Evolutionary conservation across 2,329 filamentous ascomycete species (phyloP), one percentile per base, ranked within the genome.

Genomic region (Alternaria viburni): DNA sequence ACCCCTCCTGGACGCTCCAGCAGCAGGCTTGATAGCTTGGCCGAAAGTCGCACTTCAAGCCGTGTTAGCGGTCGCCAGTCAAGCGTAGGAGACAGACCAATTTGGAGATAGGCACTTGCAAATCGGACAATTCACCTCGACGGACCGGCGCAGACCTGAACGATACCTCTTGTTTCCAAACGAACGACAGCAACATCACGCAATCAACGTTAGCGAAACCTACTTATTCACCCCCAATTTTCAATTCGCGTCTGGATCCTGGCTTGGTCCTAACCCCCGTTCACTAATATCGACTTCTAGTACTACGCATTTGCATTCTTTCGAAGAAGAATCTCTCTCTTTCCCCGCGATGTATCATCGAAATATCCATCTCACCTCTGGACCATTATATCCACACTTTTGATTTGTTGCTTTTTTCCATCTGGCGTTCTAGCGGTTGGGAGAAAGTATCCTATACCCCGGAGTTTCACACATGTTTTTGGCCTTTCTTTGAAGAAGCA

Each of bases 381-480:
- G 50, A 59, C 54, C 56, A 19, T 25, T 36, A 15, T 62, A 30
- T 50, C 59, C 50, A 51, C 47, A 36, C 10, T 59, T 60, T 58
- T 51, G 45, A 41, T 41, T 41, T 30, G 19, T 47, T 65, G 45
- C 49, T 32, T 36, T 65, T 65, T 36, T 44, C 15, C 36, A 21
- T 44, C 25, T 58, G 68, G 69, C 61, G 69, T 68, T 66, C 49
- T 62, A 57, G 54, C 41, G 65, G 65, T 61, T 66, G 58, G 69
- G 65, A 69, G 61, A 66, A 54, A 66, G 67, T 67, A 73, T 74
- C 66, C 69, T 73, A 74, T 74, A 74, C 70, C 72, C 72, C 66
- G 46, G 57, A 50, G 61, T 61, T 68, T 59, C 15, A 43, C 36
- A 41, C 36, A 1, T 41, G 36, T 41, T 59, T 56, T 56, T 36